A percentile compares a stretch with the other conserved stretches of the same genome.
phyloP scores from a whole-genome alignment of 73 alveolate species.

The Stentor coeruleus region DNA sequence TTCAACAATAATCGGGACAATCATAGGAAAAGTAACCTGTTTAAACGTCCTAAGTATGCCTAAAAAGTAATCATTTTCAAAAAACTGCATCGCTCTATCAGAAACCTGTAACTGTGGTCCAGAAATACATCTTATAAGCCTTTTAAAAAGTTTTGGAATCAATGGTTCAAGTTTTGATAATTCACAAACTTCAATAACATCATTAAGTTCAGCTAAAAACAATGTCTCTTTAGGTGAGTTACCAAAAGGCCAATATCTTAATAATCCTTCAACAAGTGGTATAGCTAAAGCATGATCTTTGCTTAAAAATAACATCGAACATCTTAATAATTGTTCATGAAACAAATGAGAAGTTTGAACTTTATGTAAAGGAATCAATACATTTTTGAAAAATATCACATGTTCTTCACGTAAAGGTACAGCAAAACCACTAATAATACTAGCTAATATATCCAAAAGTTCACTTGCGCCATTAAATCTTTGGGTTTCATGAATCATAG shows the following conservation, averaged over 20 bases:
- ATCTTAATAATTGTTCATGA: conserved; percentile 79
- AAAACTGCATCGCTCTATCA: conserved; percentile 53
- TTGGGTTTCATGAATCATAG: conserved; percentile 81
- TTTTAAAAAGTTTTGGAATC: conserved; percentile 61
- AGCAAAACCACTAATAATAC: conserved; percentile 87
- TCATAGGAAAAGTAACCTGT: conserved; percentile 44
- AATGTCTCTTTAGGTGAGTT: conserved; percentile 89
- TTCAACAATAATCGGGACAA: conserved; percentile 41
- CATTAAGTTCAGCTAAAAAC: conserved; percentile 79
- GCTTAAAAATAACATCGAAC: conserved; percentile 81
- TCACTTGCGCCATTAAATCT: conserved; percentile 90
- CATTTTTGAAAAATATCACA: conserved; percentile 78
- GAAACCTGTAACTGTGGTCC: conserved; percentile 71
- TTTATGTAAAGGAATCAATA: conserved; percentile 82
- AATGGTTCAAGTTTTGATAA: conserved; percentile 70
- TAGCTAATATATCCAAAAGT: conserved; percentile 76
- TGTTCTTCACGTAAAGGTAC: conserved; percentile 92
- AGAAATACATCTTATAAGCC: conserved; percentile 59
- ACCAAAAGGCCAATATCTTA: conserved; percentile 92
- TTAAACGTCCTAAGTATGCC: conserved; percentile 41
- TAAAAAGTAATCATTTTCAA: conserved; percentile 39
- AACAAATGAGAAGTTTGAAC: conserved; percentile 82
- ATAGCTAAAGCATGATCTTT: conserved; percentile 72
- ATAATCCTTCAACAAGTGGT: conserved; percentile 76
- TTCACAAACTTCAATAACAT: conserved; percentile 86